These are phyloP conservation scores for Esteya vermicola DNA, from an alignment of 2,329 filamentous ascomycete genomes.

Conservation along the genomic window DNA sequence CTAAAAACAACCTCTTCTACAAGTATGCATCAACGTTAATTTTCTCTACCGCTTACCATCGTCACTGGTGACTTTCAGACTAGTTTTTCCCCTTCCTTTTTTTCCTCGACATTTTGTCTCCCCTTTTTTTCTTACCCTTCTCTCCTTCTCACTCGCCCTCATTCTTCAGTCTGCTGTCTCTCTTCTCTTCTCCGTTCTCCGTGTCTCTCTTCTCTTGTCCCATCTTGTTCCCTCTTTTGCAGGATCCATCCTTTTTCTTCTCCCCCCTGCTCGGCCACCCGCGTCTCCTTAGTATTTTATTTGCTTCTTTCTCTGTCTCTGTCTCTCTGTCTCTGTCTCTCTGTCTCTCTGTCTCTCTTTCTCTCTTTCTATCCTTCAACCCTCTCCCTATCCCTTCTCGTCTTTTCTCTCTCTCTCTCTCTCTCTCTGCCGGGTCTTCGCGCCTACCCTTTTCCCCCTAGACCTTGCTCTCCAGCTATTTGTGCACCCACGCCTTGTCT, in stretches of 20 bases:
- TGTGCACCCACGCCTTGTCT: too few species aligned
- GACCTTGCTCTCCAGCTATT: too few species aligned
- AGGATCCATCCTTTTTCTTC: background rate
- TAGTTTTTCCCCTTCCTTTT: conserved; percentile 5
- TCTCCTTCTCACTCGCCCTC: background rate
- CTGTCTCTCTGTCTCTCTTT: background rate
- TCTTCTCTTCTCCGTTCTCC: background rate
- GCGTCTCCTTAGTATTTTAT: too few species aligned
- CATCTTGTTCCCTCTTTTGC: too few species aligned
- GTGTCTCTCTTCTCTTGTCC: background rate
- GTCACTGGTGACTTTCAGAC: conserved; percentile 1
- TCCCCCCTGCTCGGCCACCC: too few species aligned
- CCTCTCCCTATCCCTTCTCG: background rate
- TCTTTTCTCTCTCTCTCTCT: background rate
- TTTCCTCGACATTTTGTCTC: background rate
- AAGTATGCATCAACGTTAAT: conserved; percentile 2
- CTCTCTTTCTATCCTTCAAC: background rate
- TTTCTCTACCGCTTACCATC: conserved; percentile 2
- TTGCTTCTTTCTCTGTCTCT: background rate
- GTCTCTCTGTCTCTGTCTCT: background rate
- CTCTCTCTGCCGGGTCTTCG: too few species aligned
- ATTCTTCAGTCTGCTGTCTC: background rate
- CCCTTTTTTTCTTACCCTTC: background rate
- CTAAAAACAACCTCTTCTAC: conserved; percentile 3
- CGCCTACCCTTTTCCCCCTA: too few species aligned